Base-by-base conservation (phyloP, 164 flowering plant genomes). In the Macadamia integrifolia region DNA sequence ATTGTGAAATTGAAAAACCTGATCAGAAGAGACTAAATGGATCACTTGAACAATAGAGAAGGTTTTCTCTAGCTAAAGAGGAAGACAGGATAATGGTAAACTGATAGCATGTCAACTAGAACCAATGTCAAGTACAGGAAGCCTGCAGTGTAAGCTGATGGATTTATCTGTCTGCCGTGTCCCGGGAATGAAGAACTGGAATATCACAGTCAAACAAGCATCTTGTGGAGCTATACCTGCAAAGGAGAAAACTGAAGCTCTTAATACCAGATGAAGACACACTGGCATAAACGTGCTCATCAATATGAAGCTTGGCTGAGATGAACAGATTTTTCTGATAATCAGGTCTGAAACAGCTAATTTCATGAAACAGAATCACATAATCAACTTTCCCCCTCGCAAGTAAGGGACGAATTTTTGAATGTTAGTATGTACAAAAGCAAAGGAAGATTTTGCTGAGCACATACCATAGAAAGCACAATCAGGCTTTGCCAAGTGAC, bases 151-250 rank as follows among this genome's bases (percentile, higher is more conserved):
- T 62, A 92, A 76, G 74, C 99, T 95, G 67, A 92, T 85, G 7
- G 99, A 90, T 70, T 87, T 95, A 74, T 95, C 96, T 17, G 85
- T 88, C 62, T 86, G 91, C 43, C 81, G 81, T 3, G 97, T 81
- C 42, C 98, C 99, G 1, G 96, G 90, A 73, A 92, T 76, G 66
- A 89, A 92, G 84, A 95, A 95, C 86, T 95, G 98, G 76, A 89
- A 95, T 61, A 95, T 83, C 70, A 92, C 92, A 13, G 90, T 86
- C 83, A 95, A 76, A 79, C 92, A 92, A 71, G 86, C 83, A 69
- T 87, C 90, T 50, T 84, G 83, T 2, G 82, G 78, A 52, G 82
- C 81, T 72, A 94, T 88, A 29, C 82, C 82, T 76, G 75, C 68
- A 62, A 66, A 46, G 14, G 1, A 66, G n/a, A 59, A 48, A 40